These are phyloP conservation scores for Leucoagaricus sp. DNA, from an alignment of 1,284 basidiomycete genomes.

Conservation along the genomic window DNA sequence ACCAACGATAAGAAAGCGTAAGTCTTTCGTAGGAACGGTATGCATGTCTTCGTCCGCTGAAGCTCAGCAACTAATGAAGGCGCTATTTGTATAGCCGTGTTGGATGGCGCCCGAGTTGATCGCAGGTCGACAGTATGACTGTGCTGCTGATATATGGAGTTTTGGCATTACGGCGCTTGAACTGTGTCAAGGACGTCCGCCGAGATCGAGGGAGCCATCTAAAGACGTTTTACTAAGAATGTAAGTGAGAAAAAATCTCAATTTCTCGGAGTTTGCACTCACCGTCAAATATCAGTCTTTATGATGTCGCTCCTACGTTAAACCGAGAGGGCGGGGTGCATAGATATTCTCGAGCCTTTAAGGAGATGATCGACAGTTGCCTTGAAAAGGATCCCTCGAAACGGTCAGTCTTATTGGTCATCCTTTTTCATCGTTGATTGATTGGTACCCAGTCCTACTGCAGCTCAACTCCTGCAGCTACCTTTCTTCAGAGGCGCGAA, in stretches of 20 bases:
- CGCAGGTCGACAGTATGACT: slow-evolving; percentile 81
- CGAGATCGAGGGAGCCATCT: slow-evolving; percentile 75
- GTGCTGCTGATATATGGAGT: slow-evolving; percentile 89
- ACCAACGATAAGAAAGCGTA: slow-evolving; percentile 65
- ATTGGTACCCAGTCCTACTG: slow-evolving; percentile 53
- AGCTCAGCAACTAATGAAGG: slow-evolving; percentile 5
- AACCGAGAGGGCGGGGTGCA: slow-evolving; percentile 70
- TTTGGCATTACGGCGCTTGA: slow-evolving; percentile 91
- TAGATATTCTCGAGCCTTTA: slow-evolving; percentile 81
- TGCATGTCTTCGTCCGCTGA: too few species aligned
- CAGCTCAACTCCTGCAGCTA: slow-evolving; percentile 76
- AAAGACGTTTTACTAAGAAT: slow-evolving; percentile 77
- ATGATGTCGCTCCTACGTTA: slow-evolving; percentile 72
- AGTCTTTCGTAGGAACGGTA: slow-evolving; percentile 88
- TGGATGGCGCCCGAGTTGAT: slow-evolving; percentile 96
- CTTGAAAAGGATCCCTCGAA: slow-evolving; percentile 80
- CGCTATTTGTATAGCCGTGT: slow-evolving; percentile 57
- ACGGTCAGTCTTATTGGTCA: slow-evolving; percentile 42
- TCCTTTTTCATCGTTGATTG: slow-evolving; percentile 1
- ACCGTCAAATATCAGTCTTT: slow-evolving; percentile 47
- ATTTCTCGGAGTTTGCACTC: slow-evolving; percentile 23
- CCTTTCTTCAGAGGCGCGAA: slow-evolving; percentile 80
- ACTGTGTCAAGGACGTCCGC: slow-evolving; percentile 81
- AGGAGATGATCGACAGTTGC: slow-evolving; percentile 81
- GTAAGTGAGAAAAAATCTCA: slow-evolving; percentile 38